A percentile compares a stretch with the other conserved stretches of the same genome.
phyloP scores from a whole-genome alignment of 2,329 filamentous ascomycete genomes.

The Trichoderma sp. region DNA sequence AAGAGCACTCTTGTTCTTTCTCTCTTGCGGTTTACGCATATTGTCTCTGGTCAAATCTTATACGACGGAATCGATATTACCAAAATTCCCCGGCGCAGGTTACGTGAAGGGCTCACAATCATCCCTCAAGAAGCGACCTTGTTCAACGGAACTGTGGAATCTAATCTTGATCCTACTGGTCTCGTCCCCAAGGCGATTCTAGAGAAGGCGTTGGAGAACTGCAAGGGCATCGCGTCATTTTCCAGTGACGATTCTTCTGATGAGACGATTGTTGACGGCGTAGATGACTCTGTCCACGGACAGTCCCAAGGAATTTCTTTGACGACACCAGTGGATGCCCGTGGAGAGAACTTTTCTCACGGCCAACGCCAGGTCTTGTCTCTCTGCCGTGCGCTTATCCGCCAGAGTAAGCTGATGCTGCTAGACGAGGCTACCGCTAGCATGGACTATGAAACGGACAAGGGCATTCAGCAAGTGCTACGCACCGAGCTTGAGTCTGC shows the following conservation, averaged over 20 bases:
- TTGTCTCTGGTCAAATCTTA: slow-evolving; percentile 50
- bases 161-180: slow-evolving; percentile 64
- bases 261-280: slow-evolving; percentile 27
- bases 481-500: slow-evolving; percentile 46
- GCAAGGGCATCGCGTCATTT: slow-evolving; percentile 57
- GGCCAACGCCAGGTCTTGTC: slow-evolving; percentile 58
- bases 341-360: slow-evolving; percentile 55
- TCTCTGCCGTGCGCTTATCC: slow-evolving; percentile 54
- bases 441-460: slow-evolving; percentile 58
- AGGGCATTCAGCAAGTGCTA: slow-evolving; percentile 53
- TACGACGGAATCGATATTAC: slow-evolving; percentile 57
- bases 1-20: slow-evolving; percentile 70
- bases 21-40: slow-evolving; percentile 52
- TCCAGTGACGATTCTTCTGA: slow-evolving; percentile 39
- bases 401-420: slow-evolving; percentile 53
- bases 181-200: slow-evolving; percentile 53
- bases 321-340: slow-evolving; percentile 48
- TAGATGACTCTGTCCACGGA: slow-evolving; percentile 21
- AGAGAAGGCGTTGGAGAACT: slow-evolving; percentile 58
- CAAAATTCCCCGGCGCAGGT: slow-evolving; percentile 47
- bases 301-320: slow-evolving; percentile 35
- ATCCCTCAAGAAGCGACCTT: slow-evolving; percentile 59
- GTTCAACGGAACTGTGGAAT: slow-evolving; percentile 51
- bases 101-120: slow-evolving; percentile 54
- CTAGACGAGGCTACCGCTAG: slow-evolving; percentile 59